Percentiles rank a stretch among this genome's conserved stretches.
These are phyloP conservation scores for Penicillium silybi DNA, from an alignment of 495 filamentous ascomycete species.

Conservation along the genomic window DNA sequence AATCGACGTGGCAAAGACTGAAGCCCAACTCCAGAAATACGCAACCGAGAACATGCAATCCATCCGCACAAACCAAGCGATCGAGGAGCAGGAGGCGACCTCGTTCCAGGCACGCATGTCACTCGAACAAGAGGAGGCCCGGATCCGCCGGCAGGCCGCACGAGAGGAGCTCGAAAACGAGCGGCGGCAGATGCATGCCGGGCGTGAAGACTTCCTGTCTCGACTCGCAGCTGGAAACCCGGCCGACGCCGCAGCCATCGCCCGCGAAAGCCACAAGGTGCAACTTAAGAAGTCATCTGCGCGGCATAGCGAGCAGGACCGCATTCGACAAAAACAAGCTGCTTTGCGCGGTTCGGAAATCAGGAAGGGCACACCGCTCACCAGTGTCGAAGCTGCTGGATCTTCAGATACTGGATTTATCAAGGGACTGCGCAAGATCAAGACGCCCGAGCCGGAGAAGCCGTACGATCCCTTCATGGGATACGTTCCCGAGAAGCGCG, in stretches of 20 bases:
- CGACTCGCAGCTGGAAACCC: constrained; percentile 46
- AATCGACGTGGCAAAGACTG: constrained; percentile 63
- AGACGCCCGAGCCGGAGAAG: constrained; percentile 58
- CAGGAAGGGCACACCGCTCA: constrained; percentile 24
- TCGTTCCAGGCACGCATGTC: constrained; percentile 56
- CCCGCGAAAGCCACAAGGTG: constrained; percentile 55
- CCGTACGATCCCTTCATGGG: constrained; percentile 90
- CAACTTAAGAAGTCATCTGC: constrained; percentile 65
- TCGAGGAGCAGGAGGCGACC: constrained; percentile 50
- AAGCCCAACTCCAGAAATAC: constrained; percentile 64
- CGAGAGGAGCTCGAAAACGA: constrained; percentile 62
- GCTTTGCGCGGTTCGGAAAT: constrained; percentile 36
- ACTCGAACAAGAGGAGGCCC: constrained; percentile 66
- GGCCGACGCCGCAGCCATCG: constrained; percentile 48
- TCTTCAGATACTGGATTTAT: constrained; percentile 47
- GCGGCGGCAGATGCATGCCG: constrained; percentile 54
- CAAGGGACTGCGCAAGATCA: constrained; percentile 69
- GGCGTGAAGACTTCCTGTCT: constrained; percentile 55
- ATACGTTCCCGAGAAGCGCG: constrained; percentile 54
- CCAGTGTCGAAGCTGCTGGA: constrained; percentile 22
- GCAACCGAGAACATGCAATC: constrained; percentile 60
- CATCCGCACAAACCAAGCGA: constrained; percentile 52
- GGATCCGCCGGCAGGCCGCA: constrained; percentile 50
- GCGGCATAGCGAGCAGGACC: constrained; percentile 46
- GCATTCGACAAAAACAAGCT: constrained; percentile 44